Conservation (phyloP, 768 basidiomycete genomes). For the Rhodotorula taiwanensis region DNA sequence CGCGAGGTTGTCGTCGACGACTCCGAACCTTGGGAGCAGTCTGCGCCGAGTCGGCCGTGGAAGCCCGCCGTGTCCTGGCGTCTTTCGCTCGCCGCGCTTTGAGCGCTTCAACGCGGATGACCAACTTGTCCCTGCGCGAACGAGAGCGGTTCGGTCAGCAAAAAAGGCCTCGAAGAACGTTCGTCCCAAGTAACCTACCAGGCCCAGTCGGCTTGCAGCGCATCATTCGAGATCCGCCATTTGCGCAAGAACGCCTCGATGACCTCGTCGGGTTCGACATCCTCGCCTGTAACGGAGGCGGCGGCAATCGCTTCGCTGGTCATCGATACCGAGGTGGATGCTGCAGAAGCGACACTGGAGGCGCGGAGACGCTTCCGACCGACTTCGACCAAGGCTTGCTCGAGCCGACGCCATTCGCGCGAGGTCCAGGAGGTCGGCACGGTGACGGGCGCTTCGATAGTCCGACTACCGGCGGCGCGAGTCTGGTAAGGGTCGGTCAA, state of each 20-base stretch:
- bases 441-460: constrained; percentile 15
- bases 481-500: constrained; percentile 23
- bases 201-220: constrained; percentile 55
- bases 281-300: constrained; percentile 41
- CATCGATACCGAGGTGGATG: background rate
- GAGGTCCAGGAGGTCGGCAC: too few relatives aligned
- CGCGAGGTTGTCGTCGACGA: too few relatives aligned
- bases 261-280: constrained; percentile 49
- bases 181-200: constrained; percentile 48
- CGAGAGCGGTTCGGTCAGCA: background rate
- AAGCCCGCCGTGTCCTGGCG: constrained; percentile 1
- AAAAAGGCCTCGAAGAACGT: constrained; percentile 2
- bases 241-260: constrained; percentile 53
- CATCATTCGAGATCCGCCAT: constrained; percentile 45
- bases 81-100: constrained; percentile 51
- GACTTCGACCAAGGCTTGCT: constrained; percentile 69
- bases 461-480: too few relatives aligned
- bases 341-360: background rate
- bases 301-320: constrained; percentile 27
- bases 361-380: constrained; percentile 21
- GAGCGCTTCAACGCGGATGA: constrained; percentile 54
- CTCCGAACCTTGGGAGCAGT: too few relatives aligned
- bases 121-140: constrained; percentile 51
- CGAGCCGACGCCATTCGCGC: constrained; percentile 71
- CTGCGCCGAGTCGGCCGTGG: background rate